phyloP scores from a whole-genome alignment of 768 basidiomycete species.

The Goffeauzyma gilvescens region DNA sequence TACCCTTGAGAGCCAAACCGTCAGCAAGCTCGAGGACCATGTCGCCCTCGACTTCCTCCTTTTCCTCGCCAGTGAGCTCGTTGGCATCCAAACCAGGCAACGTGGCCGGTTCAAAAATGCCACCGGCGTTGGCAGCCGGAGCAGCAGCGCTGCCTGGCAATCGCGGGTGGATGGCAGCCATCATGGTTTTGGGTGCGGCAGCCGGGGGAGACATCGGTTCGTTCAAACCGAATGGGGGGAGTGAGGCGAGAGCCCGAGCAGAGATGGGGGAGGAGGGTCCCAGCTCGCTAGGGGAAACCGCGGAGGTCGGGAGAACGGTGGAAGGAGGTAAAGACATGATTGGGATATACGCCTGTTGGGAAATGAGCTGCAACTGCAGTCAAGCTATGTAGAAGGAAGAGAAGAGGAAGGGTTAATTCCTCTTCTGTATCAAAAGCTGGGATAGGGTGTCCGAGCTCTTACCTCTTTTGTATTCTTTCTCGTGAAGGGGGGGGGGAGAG shows the following conservation, averaged over 20 bases:
- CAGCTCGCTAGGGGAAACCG: conserved; percentile 8
- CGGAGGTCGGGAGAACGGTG: conserved; percentile 17
- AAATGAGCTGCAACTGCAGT: background rate
- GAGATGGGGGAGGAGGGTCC: conserved; percentile 8
- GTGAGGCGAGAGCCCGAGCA: background rate
- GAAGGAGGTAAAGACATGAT: conserved; percentile 17
- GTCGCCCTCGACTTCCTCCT: conserved; percentile 18
- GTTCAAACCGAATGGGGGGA: background rate
- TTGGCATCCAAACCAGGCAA: conserved; percentile 23
- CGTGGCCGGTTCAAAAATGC: conserved; percentile 29
- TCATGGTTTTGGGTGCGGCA: background rate
- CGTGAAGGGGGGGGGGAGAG: no score
- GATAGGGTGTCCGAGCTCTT: background rate
- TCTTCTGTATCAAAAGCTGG: background rate
- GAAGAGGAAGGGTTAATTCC: background rate
- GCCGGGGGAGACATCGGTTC: background rate
- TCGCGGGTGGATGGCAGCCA: conserved; percentile 3
- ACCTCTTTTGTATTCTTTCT: background rate
- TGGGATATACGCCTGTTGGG: no score
- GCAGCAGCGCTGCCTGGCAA: conserved; percentile 1
- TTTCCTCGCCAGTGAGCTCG: conserved; percentile 6
- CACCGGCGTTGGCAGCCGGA: conserved; percentile 2
- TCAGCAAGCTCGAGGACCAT: conserved; percentile 71
- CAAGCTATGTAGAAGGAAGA: background rate
- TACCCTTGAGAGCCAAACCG: conserved; percentile 68